Evolutionary conservation across 352 stramenopile species (phyloP), one percentile per base, ranked within the genome.

Genomic region (Phytophthora europaea): DNA sequence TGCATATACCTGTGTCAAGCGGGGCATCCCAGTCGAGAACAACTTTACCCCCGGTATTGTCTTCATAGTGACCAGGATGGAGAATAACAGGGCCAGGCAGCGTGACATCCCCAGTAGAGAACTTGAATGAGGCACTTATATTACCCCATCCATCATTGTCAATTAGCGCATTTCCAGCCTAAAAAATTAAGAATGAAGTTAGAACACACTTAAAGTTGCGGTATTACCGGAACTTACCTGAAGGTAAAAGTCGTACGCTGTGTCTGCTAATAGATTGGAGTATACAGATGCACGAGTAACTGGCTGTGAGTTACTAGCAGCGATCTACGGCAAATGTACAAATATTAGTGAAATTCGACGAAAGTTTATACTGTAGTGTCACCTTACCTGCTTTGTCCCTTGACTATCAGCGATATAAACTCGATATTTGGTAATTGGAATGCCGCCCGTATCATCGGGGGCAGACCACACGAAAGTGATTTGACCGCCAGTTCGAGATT

Each of bases 361-460:
- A 10, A 34, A 38, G 4, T 5, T 22, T 22, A 28, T n/a, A n/a
- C 16, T 9, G 13, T 47, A 47, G 38, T 18, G 38, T 18, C 15
- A n/a, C 47, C 7, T 61, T 67, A 72, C 79, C 65, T 79, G 50
- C 12, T 59, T 65, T 23, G 34, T 12, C 0, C 57, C 76, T 1
- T 58, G 13, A 2, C 33, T 22, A 20, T 70, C 59, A 16, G 81
- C 45, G 2, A 67, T 54, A 36, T 89, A 86, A 26, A 94, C 55
- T 8, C 83, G 81, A 52, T 92, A 94, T 6, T 91, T 91, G 6
- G 60, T 84, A 26, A 94, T 84, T 2, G 73, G 52, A 15, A 91
- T 64, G 5, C 87, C 87, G 0, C 87, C 87, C 0, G 80, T 81
- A 33, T 94, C 87, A 4, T 79, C 61, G 7, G 87, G 87, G 20